Conservation (phyloP, 2,329 filamentous ascomycete genomes). For the Cytospora piceicola region DNA sequence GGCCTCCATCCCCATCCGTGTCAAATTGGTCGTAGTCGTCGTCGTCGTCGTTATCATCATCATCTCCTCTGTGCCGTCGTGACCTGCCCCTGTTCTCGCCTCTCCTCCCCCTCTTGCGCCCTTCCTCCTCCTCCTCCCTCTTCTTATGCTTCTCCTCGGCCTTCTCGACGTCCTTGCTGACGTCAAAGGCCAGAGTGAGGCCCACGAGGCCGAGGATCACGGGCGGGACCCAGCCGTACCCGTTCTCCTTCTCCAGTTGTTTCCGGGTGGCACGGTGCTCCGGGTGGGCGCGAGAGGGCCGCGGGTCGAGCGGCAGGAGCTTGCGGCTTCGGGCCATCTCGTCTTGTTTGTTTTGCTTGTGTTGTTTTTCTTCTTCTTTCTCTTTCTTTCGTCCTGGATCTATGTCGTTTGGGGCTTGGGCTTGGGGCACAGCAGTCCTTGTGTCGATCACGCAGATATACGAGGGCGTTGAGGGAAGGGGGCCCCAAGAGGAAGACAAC, state of each 20-base stretch:
- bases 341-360: background rate
- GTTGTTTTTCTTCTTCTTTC: background rate
- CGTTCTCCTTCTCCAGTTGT: conserved; percentile 44
- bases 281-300: conserved; percentile 45
- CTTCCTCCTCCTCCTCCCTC: conserved; percentile 31
- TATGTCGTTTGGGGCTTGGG: background rate
- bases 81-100: conserved; percentile 3
- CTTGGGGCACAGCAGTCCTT: background rate
- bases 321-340: conserved; percentile 23
- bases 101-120: conserved; percentile 25
- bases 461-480: conserved; percentile 2
- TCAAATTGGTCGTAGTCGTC: background rate
- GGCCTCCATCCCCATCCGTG: background rate
- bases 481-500: background rate
- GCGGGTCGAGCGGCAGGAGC: conserved; percentile 36
- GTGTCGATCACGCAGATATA: background rate
- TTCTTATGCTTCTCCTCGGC: conserved; percentile 37
- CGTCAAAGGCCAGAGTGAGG: conserved; percentile 43
- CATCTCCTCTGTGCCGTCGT: background rate
- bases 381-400: background rate
- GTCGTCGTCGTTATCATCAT: background rate
- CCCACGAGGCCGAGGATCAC: conserved; percentile 45
- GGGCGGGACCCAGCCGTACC: conserved; percentile 48
- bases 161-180: conserved; percentile 47
- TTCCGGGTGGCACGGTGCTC: conserved; percentile 44